These are phyloP conservation scores for Mortierella antarctica DNA, from an alignment of 192 early-diverging fungal species.

Conservation along the genomic window DNA sequence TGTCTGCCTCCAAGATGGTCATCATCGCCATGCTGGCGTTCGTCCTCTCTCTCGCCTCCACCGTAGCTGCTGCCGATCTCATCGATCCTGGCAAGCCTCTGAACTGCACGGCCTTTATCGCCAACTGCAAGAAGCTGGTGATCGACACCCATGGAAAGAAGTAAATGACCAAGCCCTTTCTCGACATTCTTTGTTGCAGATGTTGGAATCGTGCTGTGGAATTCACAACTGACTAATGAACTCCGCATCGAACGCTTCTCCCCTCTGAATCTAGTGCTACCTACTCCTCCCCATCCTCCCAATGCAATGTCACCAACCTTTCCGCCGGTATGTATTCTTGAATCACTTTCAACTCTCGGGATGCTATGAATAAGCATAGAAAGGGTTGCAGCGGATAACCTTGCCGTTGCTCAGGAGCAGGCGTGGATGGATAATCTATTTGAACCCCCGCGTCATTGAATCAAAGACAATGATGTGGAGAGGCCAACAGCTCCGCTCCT, in stretches of 20 bases:
- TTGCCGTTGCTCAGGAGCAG: neutral
- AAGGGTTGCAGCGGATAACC: neutral
- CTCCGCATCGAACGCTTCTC: neutral
- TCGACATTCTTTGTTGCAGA: neutral
- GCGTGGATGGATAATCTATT: too few species aligned
- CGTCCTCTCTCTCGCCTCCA: constrained; percentile 30
- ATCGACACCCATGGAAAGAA: constrained; percentile 13
- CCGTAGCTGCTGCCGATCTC: constrained; percentile 31
- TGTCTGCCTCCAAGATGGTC: constrained; percentile 31
- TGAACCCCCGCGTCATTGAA: too few species aligned
- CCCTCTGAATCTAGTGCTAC: neutral
- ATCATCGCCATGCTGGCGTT: constrained; percentile 42
- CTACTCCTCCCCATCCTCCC: constrained; percentile 2
- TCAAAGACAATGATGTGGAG: too few species aligned
- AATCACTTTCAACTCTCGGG: neutral
- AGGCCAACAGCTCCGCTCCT: too few species aligned
- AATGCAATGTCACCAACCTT: constrained; percentile 38
- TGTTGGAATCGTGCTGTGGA: neutral
- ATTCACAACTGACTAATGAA: neutral
- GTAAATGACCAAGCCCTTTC: neutral
- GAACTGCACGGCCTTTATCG: constrained; percentile 31
- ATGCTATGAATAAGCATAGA: neutral
- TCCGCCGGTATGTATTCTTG: constrained; percentile 18
- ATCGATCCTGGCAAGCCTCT: constrained; percentile 26
- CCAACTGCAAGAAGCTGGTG: constrained; percentile 13